Evolutionary conservation across 2,329 filamentous ascomycete genomes (phyloP), one percentile per base, ranked within the genome.

Genomic region (Microdochium trichocladiopsis): DNA sequence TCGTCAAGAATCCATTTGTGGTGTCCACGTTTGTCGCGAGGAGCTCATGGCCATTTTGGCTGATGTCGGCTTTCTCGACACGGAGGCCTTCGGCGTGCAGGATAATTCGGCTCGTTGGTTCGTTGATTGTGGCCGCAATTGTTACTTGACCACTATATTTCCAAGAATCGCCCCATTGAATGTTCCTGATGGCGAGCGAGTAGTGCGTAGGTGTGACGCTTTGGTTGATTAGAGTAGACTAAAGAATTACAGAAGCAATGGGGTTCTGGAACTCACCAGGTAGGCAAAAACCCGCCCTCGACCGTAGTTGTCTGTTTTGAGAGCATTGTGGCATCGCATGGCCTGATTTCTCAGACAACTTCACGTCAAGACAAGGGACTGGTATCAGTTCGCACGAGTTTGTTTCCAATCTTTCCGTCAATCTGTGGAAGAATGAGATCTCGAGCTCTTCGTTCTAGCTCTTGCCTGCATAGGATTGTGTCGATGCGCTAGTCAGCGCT

Each of bases 21-120:
- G 6, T 41, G 36, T 18, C n/a, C 11, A 41, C n/a, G 6, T 41
- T 6, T 11, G 10, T 41, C 6, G 36, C 36, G 36, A 16, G 5
- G 6, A 41, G 8, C 36, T 12, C 36, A 6, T 41, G 11, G 6
- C 36, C 36, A 18, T 11, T 16, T 18, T 41, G 36, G n/a, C n/a
- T 11, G 36, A 41, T 6, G 5, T 41, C 6, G 36, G 36, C 36
- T 9, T 18, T 18, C 11, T 41, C n/a, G 36, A 41, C n/a, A 6
- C n/a, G 10, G 8, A 41, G n/a, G 6, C 36, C 36, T 41, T 18
- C 10, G 9, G 36, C 36, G 36, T 41, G 36, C 88, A 55, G 93
- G 85, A 73, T 97, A 92, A 56, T 86, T 85, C 69, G 87, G 87
- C 63, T 83, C 84, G 72, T 97, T 86, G 71, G 95, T 95, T 55